phyloP scores from a whole-genome alignment of 306 rosid species.

The Alnus rubra region DNA sequence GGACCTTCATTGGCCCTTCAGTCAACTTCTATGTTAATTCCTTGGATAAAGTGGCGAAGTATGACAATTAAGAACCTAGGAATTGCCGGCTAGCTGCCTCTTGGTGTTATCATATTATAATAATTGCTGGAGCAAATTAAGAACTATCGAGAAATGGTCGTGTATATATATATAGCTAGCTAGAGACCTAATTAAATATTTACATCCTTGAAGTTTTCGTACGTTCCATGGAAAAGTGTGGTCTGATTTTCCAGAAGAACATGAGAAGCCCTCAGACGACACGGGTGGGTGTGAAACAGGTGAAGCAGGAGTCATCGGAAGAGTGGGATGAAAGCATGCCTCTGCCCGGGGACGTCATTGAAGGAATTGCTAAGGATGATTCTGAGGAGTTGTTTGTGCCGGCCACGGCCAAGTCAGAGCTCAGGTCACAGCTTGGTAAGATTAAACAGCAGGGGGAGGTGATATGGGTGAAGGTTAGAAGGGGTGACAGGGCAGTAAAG shows the following conservation, averaged over 20 bases:
- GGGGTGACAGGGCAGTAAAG: constrained; percentile 50
- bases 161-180: neutral
- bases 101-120: constrained; percentile 2
- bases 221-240: neutral
- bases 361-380: constrained; percentile 44
- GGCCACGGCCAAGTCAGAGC: constrained; percentile 54
- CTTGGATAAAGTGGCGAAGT: neutral
- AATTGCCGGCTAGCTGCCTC: constrained; percentile 3
- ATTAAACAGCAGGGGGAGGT: constrained; percentile 37
- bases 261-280: constrained; percentile 41
- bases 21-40: neutral
- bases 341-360: constrained; percentile 70
- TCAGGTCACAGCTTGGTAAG: constrained; percentile 57
- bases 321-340: constrained; percentile 85
- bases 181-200: constrained; percentile 15
- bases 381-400: constrained; percentile 40
- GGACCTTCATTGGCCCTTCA: no score
- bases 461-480: constrained; percentile 61
- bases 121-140: constrained; percentile 19
- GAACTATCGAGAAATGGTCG: constrained; percentile 11
- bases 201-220: constrained; percentile 32
- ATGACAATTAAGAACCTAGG: neutral
- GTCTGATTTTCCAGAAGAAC: constrained; percentile 8
- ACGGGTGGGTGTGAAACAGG: constrained; percentile 62
- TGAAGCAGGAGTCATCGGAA: constrained; percentile 54